A percentile compares a stretch with the other conserved stretches of the same genome.
These are phyloP conservation scores for Fremontodendron californicum DNA, from an alignment of 345 rosid species.

Conservation along the genomic window DNA sequence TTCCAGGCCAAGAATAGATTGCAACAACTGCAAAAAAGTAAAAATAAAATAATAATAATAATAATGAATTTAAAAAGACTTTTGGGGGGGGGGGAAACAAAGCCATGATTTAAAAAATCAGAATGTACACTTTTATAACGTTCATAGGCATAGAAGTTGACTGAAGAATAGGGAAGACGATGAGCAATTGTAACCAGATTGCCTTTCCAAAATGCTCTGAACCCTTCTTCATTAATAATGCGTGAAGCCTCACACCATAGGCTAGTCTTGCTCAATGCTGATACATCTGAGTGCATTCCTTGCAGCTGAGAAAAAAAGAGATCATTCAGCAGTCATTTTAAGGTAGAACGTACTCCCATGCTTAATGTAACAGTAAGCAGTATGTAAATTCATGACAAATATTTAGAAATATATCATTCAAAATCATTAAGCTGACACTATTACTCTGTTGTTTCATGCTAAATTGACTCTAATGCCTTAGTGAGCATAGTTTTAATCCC, in stretches of 20 bases:
- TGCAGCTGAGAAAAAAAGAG: constrained; percentile 53
- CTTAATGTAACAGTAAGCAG: neutral
- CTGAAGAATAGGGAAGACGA: constrained; percentile 83
- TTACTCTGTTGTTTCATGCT: neutral
- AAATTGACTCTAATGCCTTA: neutral
- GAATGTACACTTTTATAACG: constrained; percentile 58
- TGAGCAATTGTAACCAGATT: constrained; percentile 86
- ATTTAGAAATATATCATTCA: neutral
- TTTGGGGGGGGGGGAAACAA: neutral
- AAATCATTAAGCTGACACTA: neutral
- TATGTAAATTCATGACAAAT: neutral
- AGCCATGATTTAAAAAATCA: neutral
- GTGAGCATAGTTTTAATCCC: neutral
- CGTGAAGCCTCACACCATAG: constrained; percentile 87
- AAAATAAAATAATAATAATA: neutral
- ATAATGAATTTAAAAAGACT: neutral
- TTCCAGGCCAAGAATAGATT: constrained; percentile 37
- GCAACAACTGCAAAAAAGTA: constrained; percentile 47
- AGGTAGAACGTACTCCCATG: neutral
- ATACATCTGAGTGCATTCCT: constrained; percentile 88
- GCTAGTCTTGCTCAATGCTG: constrained; percentile 53
- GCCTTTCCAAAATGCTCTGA: constrained; percentile 96
- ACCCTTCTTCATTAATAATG: constrained; percentile 77
- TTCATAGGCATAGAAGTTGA: constrained; percentile 80
- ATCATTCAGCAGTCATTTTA: neutral